Conservation (phyloP, 805 yeast species). For the Blastobotrys parvus region DNA sequence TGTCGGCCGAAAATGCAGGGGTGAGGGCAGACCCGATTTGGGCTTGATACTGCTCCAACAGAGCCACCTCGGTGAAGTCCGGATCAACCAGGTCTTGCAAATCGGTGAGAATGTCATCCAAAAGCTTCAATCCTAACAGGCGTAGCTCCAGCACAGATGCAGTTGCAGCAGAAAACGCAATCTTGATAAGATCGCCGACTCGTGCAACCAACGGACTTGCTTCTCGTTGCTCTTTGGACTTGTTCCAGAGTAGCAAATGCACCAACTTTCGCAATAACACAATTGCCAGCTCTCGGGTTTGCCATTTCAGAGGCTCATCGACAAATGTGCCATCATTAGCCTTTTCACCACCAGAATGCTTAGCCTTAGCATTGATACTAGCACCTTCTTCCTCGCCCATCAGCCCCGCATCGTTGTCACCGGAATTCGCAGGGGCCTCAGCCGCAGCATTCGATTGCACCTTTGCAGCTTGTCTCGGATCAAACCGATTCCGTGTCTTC, state of each 20-base stretch:
- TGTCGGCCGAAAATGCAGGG: constrained; percentile 72
- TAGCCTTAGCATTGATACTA: constrained; percentile 14
- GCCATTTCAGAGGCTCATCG: constrained; percentile 36
- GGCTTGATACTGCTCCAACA: constrained; percentile 89
- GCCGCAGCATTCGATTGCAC: constrained; percentile 27
- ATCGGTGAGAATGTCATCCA: constrained; percentile 52
- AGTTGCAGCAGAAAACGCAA: constrained; percentile 76
- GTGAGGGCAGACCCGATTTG: constrained; percentile 83
- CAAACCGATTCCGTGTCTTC: constrained; percentile 36
- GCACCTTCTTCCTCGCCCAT: constrained; percentile 41
- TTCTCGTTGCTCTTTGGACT: constrained; percentile 16
- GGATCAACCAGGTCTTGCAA: constrained; percentile 64
- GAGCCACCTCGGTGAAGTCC: constrained; percentile 56
- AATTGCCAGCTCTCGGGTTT: constrained; percentile 32
- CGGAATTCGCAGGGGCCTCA: constrained; percentile 15
- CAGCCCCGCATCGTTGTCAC: constrained; percentile 10
- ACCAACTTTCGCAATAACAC: constrained; percentile 26
- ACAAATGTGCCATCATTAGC: constrained; percentile 1
- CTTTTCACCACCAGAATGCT: constrained; percentile 4
- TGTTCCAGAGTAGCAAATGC: constrained; percentile 14
- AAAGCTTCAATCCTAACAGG: constrained; percentile 53
- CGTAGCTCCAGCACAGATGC: constrained; percentile 55
- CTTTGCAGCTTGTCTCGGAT: constrained; percentile 7
- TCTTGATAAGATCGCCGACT: constrained; percentile 55
- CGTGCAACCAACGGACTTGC: constrained; percentile 19